These are phyloP conservation scores for Komagataella pseudopastoris DNA, from an alignment of 805 yeast genomes.

Conservation along the genomic window DNA sequence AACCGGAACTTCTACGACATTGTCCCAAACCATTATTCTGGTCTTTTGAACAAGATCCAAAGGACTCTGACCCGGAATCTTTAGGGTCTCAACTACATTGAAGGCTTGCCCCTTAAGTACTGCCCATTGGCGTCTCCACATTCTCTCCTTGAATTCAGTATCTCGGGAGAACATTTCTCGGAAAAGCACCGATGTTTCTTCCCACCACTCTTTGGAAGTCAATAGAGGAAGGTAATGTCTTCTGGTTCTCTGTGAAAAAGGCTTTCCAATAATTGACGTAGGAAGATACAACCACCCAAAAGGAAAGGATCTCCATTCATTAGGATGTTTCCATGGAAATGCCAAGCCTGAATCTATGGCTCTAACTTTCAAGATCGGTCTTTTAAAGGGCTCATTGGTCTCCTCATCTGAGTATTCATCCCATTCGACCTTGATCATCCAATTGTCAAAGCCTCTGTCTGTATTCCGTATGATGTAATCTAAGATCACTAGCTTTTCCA, in stretches of 20 bases:
- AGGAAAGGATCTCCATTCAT: slow-evolving; percentile 71
- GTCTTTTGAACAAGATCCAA: slow-evolving; percentile 49
- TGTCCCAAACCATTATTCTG: slow-evolving; percentile 45
- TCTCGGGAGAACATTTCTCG: slow-evolving; percentile 39
- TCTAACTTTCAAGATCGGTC: slow-evolving; percentile 38
- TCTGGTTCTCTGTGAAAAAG: slow-evolving; percentile 44
- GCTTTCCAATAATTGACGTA: slow-evolving; percentile 47
- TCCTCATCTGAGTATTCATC: slow-evolving; percentile 4
- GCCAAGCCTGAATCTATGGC: slow-evolving; percentile 69
- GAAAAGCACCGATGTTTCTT: slow-evolving; percentile 33
- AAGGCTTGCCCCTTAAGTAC: slow-evolving; percentile 70
- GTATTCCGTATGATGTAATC: slow-evolving; percentile 68
- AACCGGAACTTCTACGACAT: slow-evolving; percentile 43
- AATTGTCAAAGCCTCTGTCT: slow-evolving; percentile 61
- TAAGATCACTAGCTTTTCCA: slow-evolving; percentile 56
- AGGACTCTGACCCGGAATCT: slow-evolving; percentile 47
- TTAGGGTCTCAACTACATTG: slow-evolving; percentile 55
- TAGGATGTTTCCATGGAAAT: slow-evolving; percentile 75
- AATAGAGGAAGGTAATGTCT: slow-evolving; percentile 42
- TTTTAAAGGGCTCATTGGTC: neutral
- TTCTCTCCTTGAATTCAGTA: slow-evolving; percentile 45
- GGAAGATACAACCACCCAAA: slow-evolving; percentile 71
- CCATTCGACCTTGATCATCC: slow-evolving; percentile 60
- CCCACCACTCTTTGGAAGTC: slow-evolving; percentile 63
- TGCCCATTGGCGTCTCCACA: slow-evolving; percentile 59